These are phyloP conservation scores for Arthrobotrys conoides DNA, from an alignment of 2,329 filamentous ascomycete species.

Conservation along the genomic window DNA sequence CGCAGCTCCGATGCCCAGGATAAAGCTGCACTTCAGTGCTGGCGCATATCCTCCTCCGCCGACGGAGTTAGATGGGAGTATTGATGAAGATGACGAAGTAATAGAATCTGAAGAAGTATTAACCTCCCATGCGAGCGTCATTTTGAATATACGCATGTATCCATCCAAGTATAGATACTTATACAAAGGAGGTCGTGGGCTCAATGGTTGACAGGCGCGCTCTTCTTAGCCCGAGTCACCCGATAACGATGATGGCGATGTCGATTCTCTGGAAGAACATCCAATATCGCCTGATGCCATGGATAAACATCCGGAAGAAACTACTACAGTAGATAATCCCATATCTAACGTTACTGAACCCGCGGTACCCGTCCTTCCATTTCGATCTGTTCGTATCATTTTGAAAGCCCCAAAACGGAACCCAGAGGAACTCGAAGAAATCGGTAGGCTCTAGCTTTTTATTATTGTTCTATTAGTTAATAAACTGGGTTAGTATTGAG, in stretches of 20 bases:
- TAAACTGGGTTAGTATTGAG: not conserved
- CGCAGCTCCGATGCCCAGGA: not conserved
- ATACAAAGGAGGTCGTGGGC: not conserved
- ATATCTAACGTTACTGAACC: conserved; percentile 1
- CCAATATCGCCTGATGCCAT: not conserved
- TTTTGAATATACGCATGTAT: too few relatives aligned
- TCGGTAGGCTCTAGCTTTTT: conserved; percentile 7
- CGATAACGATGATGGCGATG: not conserved
- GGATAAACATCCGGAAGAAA: not conserved
- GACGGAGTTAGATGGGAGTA: not conserved
- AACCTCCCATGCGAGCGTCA: not conserved
- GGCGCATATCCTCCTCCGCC: not conserved
- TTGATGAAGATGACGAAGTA: not conserved
- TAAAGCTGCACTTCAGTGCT: conserved; percentile 25
- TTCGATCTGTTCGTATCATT: conserved; percentile 35
- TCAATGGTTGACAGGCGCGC: not conserved
- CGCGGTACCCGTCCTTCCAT: not conserved
- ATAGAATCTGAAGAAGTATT: conserved; percentile 15
- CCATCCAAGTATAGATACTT: too few relatives aligned
- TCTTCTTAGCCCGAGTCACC: conserved; percentile 2
- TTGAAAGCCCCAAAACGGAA: conserved; percentile 32
- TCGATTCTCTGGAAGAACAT: not conserved
- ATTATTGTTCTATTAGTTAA: not conserved
- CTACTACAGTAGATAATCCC: not conserved
- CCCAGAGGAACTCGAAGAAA: conserved; percentile 18